Base-by-base conservation (phyloP, 305 asterid species). In the Fraxinus xanthoxyloides region DNA sequence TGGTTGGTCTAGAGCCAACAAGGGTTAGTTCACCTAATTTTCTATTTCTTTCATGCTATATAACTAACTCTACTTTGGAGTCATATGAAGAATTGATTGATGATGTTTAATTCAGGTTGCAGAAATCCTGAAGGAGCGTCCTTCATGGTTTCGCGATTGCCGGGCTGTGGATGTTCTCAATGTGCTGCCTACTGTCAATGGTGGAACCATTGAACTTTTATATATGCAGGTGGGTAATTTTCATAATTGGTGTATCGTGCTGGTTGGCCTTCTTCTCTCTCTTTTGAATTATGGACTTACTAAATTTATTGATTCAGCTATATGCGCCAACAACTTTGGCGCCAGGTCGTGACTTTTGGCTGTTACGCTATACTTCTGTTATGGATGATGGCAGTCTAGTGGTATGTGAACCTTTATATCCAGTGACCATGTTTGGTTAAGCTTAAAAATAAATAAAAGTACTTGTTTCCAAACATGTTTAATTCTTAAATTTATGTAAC, bases 301-400 rank as follows among this genome's bases (percentile, higher is more conserved):
- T 0, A 35, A 38, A 34, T 51, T 40, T 17, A 46, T 79, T 48
- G 59, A 9, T 72, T 54, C 79, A 93, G 97, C 85, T 94, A n/a
- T 94, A 94, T 73, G 97, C 97, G 82, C 97, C 97, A 13, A 94
- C 98, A n/a, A 94, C 98, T 76, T 78, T 94, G 91, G 98, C 97
- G 72, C 94, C 97, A 31, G 97, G 96, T 81, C 98, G 98, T 85
- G 98, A 94, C 86, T 93, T 94, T 86, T 94, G 93, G 97, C 89
- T 94, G 87, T 69, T 93, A 26, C 97, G 98, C 84, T 93, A 88
- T 82, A 93, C 97, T 51, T 90, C 97, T 34, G 89, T 92, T 6
- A 90, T 89, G 97, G 98, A 94, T 7, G 98, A 93, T 88, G 97
- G 98, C 82, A 94, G 98, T 80, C 85, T 93, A 79, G 97, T 94